phyloP scores from a whole-genome alignment of 352 stramenopile species.

The Phytophthora citricola region DNA sequence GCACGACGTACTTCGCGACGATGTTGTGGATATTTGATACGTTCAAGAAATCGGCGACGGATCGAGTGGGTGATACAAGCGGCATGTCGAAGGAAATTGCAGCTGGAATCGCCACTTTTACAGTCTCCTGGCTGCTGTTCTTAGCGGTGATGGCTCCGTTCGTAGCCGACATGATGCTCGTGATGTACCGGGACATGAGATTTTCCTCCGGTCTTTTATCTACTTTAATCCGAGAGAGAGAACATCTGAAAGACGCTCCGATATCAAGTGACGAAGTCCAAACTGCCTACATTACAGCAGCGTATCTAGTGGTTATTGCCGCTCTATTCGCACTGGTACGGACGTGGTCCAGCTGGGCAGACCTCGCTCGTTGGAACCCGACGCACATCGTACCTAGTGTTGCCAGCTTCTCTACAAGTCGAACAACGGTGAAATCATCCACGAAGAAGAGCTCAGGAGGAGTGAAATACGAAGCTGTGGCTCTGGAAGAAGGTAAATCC shows the following conservation, averaged over 20 bases:
- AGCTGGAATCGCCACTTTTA: constrained; percentile 2
- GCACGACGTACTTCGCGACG: constrained; percentile 32
- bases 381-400: constrained; percentile 1
- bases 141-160: constrained; percentile 1
- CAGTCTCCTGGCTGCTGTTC: constrained; percentile 7
- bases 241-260: constrained; percentile 5
- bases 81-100: neutral
- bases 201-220: constrained; percentile 8
- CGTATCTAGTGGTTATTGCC: constrained; percentile 2
- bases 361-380: constrained; percentile 10
- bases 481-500: neutral
- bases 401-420: neutral
- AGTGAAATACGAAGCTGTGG: constrained; percentile 2
- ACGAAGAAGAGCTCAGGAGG: neutral
- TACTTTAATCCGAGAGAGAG: constrained; percentile 1
- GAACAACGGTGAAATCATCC: neutral
- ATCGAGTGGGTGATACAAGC: neutral
- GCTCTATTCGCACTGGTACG: constrained; percentile 6
- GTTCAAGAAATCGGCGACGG: neutral
- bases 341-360: neutral
- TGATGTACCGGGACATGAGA: constrained; percentile 6
- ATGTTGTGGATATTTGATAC: constrained; percentile 32
- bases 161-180: constrained; percentile 13
- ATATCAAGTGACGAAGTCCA: constrained; percentile 10
- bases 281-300: neutral